Base-by-base conservation (phyloP, 495 filamentous ascomycete species). In the Tuber brumale region DNA sequence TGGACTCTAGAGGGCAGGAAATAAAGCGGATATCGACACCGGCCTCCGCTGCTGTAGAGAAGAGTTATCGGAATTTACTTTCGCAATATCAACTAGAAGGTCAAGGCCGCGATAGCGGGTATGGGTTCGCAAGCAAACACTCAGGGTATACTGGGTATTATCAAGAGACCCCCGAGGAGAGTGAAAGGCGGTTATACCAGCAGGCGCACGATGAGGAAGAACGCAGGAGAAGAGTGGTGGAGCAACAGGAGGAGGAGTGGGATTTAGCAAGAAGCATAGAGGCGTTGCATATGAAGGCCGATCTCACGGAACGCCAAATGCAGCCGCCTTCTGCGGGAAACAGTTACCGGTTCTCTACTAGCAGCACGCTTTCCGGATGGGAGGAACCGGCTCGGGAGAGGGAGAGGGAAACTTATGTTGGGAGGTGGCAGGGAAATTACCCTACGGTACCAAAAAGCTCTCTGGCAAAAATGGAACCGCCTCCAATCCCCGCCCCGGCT, bases 311-410 rank as follows among this genome's bases (percentile, higher is more conserved):
- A 5, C 57, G 74, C 0, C 78, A 80, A 19, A 80, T 79, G 77
- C 78, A 37, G 10, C 78, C 78, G 12, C 21, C 74, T 6, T 18
- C 46, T 42, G 66, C 66, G 16, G 45, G 71, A 43, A 72, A 79
- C 27, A 79, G 71, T 51, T 45, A 77, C 39, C 61, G 77, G 39
- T 69, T 78, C 43, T 79, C 77, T 16, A 75, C 72, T 27, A 27
- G 44, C 23, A 71, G 91, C 0, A 83, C 90, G 41, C 93, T 90
- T 90, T 89, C 88, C 23, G 86, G 88, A 51, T 90, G 89, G 89
- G 84, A 86, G 76, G 72, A 84, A 35, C 81, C 77, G 2, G 77
- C 84, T 42, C 71, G 79, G 14, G 77, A 80, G 51, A 73, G 79
- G 42, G 70, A 79, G 80, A 27, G 82, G 79, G 80, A 85, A 87